Conservation (phyloP, 129 eudicot genomes). For the Erigeron canadensis region DNA sequence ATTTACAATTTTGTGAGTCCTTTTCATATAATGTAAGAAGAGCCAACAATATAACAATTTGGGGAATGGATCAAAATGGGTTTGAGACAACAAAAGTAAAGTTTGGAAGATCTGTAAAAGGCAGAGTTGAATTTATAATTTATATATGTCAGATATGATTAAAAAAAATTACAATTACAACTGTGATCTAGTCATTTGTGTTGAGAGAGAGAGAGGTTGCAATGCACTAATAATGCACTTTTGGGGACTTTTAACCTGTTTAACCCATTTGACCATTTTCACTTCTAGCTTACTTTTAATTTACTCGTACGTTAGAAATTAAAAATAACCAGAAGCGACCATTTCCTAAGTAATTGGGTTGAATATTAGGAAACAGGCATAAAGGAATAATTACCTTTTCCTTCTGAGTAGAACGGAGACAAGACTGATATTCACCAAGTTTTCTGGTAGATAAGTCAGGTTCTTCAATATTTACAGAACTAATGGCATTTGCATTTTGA, state of each 20-base stretch:
- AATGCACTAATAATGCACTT: neutral
- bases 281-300: neutral
- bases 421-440: constrained; percentile 58
- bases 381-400: constrained; percentile 56
- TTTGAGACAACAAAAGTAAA: neutral
- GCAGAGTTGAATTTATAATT: neutral
- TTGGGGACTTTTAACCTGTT: neutral
- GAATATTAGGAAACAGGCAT: neutral
- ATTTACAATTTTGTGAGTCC: neutral
- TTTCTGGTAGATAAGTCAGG: constrained; percentile 68
- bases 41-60: neutral
- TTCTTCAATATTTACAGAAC: constrained; percentile 51
- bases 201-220: neutral
- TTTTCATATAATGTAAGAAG: neutral
- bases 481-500: constrained; percentile 33
- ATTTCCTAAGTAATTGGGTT: neutral
- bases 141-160: neutral
- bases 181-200: neutral
- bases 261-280: neutral
- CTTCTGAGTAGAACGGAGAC: constrained; percentile 61
- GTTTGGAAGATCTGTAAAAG: neutral
- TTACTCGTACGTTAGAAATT: neutral
- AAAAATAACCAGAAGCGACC: neutral
- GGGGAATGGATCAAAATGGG: neutral
- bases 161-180: neutral